phyloP scores from a whole-genome alignment of 208 protist species.

The Leishmania tropica region DNA sequence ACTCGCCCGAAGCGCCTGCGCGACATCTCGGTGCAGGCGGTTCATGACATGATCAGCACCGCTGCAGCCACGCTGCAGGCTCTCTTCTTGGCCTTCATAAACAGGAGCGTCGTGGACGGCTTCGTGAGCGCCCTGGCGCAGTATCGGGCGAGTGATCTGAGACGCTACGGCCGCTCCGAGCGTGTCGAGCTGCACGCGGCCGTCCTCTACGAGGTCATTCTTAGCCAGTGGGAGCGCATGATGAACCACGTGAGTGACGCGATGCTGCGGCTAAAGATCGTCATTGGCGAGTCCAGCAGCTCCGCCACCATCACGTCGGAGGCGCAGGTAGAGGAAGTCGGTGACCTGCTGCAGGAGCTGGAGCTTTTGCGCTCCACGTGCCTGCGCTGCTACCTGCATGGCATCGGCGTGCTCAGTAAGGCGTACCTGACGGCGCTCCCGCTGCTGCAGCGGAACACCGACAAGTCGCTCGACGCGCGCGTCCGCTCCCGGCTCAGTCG shows the following conservation, averaged over 20 bases:
- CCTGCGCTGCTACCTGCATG: constrained; percentile 74
- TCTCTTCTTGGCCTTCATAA: constrained; percentile 73
- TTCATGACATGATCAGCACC: constrained; percentile 59
- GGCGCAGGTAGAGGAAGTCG: constrained; percentile 63
- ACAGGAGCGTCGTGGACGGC: constrained; percentile 56
- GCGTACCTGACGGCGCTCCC: constrained; percentile 81
- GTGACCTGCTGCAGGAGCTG: constrained; percentile 74
- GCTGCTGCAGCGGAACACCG: constrained; percentile 39
- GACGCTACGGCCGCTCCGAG: constrained; percentile 40
- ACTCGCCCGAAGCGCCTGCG: constrained; percentile 39
- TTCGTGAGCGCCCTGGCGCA: constrained; percentile 63
- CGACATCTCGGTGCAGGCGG: constrained; percentile 68
- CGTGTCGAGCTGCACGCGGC: constrained; percentile 80
- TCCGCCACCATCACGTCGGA: constrained; percentile 44
- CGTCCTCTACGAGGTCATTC: constrained; percentile 74
- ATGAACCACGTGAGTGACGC: constrained; percentile 65
- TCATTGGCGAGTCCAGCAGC: constrained; percentile 80
- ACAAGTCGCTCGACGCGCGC: constrained; percentile 43
- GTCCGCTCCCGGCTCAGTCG: constrained; percentile 79
- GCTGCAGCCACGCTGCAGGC: constrained; percentile 52
- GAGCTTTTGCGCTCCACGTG: constrained; percentile 68
- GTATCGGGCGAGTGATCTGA: constrained; percentile 59
- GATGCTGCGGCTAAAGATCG: constrained; percentile 81
- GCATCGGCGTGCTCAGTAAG: constrained; percentile 78
- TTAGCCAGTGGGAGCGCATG: constrained; percentile 78